Evolutionary conservation across 768 basidiomycete species (phyloP).

Genomic region (Tylopilus felleus): DNA sequence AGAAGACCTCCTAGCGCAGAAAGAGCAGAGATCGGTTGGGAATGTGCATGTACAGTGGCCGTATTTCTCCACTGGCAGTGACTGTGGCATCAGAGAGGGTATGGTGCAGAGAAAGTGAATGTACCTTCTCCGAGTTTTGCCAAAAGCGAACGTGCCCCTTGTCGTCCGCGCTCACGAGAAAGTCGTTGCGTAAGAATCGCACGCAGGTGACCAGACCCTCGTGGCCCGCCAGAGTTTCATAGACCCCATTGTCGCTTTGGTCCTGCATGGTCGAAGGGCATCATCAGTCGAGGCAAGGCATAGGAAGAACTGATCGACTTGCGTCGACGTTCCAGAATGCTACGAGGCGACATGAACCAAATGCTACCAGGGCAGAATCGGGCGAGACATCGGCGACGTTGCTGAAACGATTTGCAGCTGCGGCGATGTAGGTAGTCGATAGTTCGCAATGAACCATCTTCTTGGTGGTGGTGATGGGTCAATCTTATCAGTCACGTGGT

Average conservation of each 20-base stretch:
- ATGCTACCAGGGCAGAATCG: slow-evolving; percentile 43
- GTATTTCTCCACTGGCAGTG: slow-evolving; percentile 54
- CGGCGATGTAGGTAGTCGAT: slow-evolving; percentile 42
- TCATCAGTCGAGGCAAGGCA: neutral
- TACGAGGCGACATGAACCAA: slow-evolving; percentile 53
- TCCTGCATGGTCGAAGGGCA: slow-evolving; percentile 36
- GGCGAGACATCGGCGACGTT: slow-evolving; percentile 37
- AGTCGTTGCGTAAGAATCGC: slow-evolving; percentile 52
- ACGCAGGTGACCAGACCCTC: slow-evolving; percentile 72
- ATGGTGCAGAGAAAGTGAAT: neutral
- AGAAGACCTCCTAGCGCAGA: slow-evolving; percentile 47
- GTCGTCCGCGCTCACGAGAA: slow-evolving; percentile 73
- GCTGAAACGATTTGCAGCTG: slow-evolving; percentile 46
- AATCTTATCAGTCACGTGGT: slow-evolving; percentile 20
- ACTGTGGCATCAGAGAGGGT: slow-evolving; percentile 13
- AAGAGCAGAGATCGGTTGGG: slow-evolving; percentile 66
- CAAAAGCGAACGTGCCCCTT: slow-evolving; percentile 66
- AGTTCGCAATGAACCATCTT: slow-evolving; percentile 11
- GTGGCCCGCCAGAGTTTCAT: slow-evolving; percentile 73
- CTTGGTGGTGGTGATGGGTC: neutral
- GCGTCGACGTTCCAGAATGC: slow-evolving; percentile 60
- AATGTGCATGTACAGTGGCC: slow-evolving; percentile 55
- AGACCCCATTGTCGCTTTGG: slow-evolving; percentile 49
- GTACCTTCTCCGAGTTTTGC: slow-evolving; percentile 37
- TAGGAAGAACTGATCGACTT: slow-evolving; percentile 16